A percentile compares a stretch with the other conserved stretches of the same genome.
These are phyloP conservation scores for Dictyostelium citrinum DNA, from an alignment of 78 protist species.

Conservation along the genomic window DNA sequence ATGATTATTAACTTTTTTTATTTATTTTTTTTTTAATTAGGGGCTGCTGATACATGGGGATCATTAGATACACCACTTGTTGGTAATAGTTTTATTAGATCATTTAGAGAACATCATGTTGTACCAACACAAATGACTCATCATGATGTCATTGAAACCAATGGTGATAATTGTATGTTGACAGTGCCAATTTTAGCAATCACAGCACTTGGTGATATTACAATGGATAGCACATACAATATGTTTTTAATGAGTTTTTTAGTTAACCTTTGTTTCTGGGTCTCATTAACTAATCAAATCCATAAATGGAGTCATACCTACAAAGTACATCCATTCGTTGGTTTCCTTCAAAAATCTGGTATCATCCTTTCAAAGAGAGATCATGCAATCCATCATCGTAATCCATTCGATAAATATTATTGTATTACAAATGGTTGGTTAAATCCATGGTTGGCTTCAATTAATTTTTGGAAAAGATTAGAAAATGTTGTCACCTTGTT, in stretches of 20 bases:
- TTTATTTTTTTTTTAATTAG: background rate
- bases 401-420: slow-evolving; percentile 79
- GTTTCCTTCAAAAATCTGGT: slow-evolving; percentile 46
- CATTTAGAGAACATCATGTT: slow-evolving; percentile 91
- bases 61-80: slow-evolving; percentile 82
- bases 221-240: background rate
- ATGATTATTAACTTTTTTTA: background rate
- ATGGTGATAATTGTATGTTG: slow-evolving; percentile 87
- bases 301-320: slow-evolving; percentile 88
- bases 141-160: slow-evolving; percentile 87
- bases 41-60: slow-evolving; percentile 93
- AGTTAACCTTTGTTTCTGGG: slow-evolving; percentile 60
- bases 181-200: slow-evolving; percentile 64
- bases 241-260: slow-evolving; percentile 48
- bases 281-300: slow-evolving; percentile 83
- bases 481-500: slow-evolving; percentile 60
- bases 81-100: slow-evolving; percentile 85
- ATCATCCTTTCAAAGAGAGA: slow-evolving; percentile 79
- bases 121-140: slow-evolving; percentile 74
- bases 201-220: background rate
- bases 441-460: slow-evolving; percentile 78
- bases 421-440: slow-evolving; percentile 92
- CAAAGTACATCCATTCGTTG: slow-evolving; percentile 27
- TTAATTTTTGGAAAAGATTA: slow-evolving; percentile 83
- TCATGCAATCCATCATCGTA: slow-evolving; percentile 85